phyloP scores from a whole-genome alignment of 176 grass and related monocot genomes.

The Aegilops sharonensis region DNA sequence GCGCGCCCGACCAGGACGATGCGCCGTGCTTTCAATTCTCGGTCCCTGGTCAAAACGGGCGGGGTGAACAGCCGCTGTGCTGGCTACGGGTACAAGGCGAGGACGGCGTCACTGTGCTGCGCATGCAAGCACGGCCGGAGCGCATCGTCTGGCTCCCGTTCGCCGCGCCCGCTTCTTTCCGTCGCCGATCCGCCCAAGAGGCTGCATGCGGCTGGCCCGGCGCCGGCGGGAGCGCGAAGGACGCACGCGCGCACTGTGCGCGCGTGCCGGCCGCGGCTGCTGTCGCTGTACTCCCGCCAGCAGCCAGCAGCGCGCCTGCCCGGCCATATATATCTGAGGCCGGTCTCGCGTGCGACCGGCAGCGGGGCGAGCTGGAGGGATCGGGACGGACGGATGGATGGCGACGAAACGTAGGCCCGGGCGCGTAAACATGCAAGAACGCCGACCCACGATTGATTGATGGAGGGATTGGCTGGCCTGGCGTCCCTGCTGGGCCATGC shows the following conservation, averaged over 20 bases:
- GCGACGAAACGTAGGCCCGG: neutral
- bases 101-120: neutral
- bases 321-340: neutral
- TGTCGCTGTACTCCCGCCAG: constrained; percentile 2
- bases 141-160: neutral
- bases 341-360: neutral
- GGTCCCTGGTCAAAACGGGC: constrained; percentile 25
- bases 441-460: neutral
- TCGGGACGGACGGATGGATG: neutral
- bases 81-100: neutral
- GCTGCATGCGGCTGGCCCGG: neutral
- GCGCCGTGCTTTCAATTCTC: constrained; percentile 17
- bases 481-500: neutral
- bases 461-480: neutral
- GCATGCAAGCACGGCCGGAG: neutral
- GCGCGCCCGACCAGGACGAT: neutral
- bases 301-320: neutral
- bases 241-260: neutral
- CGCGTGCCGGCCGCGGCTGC: neutral
- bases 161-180: neutral
- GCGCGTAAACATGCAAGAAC: neutral
- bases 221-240: constrained; percentile 17
- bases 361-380: neutral
- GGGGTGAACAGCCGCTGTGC: neutral
- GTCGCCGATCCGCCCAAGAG: neutral